A percentile compares a stretch with the other conserved stretches of the same genome.
These are phyloP conservation scores for Penicillium frequentans DNA, from an alignment of 2,329 filamentous ascomycete genomes.

Conservation along the genomic window DNA sequence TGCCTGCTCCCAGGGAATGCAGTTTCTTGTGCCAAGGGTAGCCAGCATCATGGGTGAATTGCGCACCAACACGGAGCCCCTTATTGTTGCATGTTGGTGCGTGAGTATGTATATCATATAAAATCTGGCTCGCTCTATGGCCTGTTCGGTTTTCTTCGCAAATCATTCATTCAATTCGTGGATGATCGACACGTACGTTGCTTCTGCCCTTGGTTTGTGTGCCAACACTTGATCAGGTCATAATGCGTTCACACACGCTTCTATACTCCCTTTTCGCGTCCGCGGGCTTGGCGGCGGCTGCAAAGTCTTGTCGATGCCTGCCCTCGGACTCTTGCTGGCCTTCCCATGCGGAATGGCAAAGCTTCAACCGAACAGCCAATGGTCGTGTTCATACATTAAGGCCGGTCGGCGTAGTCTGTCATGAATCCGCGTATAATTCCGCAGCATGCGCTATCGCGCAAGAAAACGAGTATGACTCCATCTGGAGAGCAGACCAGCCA, in stretches of 20 bases:
- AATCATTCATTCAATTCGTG: neutral
- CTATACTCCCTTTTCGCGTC: neutral
- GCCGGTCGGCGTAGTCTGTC: neutral
- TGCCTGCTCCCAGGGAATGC: neutral
- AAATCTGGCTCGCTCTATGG: neutral
- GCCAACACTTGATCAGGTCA: neutral
- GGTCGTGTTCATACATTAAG: neutral
- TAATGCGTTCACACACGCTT: neutral
- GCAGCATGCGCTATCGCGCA: neutral
- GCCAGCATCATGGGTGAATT: neutral
- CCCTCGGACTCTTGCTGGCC: neutral
- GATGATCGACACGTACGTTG: neutral
- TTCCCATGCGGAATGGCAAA: neutral
- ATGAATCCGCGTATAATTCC: neutral
- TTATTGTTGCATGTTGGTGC: neutral
- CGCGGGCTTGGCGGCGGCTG: neutral
- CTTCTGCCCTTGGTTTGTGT: neutral
- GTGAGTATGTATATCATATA: neutral
- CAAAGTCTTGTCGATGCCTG: neutral
- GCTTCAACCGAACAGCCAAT: neutral
- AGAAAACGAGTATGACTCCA: neutral
- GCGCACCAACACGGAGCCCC: neutral
- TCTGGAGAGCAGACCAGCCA: neutral
- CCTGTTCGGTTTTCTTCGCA: neutral
- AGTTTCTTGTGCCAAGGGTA: neutral